Evolutionary conservation across 139 green algal species (phyloP), one percentile per base, ranked within the genome.

Genomic region (Bryopsis sp.): DNA sequence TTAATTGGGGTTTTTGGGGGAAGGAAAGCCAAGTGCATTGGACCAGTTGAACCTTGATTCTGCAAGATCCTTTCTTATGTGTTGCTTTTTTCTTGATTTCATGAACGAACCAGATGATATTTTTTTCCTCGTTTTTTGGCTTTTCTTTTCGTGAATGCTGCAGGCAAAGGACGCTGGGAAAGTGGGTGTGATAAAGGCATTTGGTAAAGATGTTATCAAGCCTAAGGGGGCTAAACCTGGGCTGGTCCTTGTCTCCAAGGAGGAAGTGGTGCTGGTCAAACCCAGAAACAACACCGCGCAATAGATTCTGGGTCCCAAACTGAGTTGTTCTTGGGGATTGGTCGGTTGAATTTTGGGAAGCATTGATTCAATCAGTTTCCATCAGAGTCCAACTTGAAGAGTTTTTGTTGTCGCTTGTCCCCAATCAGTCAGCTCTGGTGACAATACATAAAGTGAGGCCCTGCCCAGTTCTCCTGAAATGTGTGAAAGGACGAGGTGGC

Each of bases 191-290:
- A 48, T 39, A 37, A 48, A 47, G 47, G 48, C 47, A 34, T 50
- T 7, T 24, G 50, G 5, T 11, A 70, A 72, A 58, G 43, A 90
- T 63, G 59, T 96, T n/a, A 81, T 78, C 59, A 94, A 93, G 73
- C 84, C 88, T n/a, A 86, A 81, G 28, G 89, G 89, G 0, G 88
- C 86, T 4, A 81, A 83, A 57, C 88, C 86, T 0, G 89, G 89
- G 2, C 79, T 88, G 69, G 84, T 87, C 47, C 26, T 61, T 34
- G 60, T 76, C 29, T 33, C 62, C 3, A 69, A 69, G 43, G 62
- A 69, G n/a, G n/a, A n/a, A n/a, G n/a, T n/a, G n/a, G n/a, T n/a
- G n/a, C n/a, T n/a, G n/a, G n/a, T n/a, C n/a, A n/a, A n/a, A n/a
- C n/a, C n/a, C n/a, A n/a, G n/a, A n/a, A n/a, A n/a, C n/a, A n/a